Evolutionary conservation across 495 filamentous ascomycete species (phyloP).

Genomic region (Daldinia caldariorum): DNA sequence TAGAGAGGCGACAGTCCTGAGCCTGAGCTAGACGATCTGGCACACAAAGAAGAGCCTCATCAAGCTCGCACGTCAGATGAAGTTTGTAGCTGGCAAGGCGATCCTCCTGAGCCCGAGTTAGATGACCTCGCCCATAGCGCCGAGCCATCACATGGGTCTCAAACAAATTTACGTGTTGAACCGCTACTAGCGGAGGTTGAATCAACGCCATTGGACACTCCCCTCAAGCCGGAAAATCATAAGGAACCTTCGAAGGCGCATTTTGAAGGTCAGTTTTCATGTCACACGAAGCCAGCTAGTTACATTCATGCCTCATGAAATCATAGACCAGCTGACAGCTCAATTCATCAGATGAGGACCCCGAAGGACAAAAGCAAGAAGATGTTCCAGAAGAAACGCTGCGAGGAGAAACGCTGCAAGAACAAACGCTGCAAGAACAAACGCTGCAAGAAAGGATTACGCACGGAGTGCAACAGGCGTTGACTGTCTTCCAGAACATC

Average conservation of each 20-base stretch:
- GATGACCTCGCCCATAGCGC: conserved; percentile 39
- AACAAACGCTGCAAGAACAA: too few relatives aligned
- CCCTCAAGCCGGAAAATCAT: not conserved
- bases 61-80: conserved; percentile 13
- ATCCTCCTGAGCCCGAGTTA: conserved; percentile 44
- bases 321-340: conserved; percentile 10
- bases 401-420: too few relatives aligned
- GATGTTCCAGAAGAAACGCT: conserved; percentile 11
- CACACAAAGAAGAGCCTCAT: conserved; percentile 14
- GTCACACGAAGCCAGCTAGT: conserved; percentile 14
- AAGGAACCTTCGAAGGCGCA: conserved; percentile 11
- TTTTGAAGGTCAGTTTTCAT: conserved; percentile 13
- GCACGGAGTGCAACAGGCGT: conserved; percentile 26
- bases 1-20: conserved; percentile 38
- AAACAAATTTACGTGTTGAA: conserved; percentile 4
- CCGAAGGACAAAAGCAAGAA: conserved; percentile 1
- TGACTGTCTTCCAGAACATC: conserved; percentile 24
- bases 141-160: conserved; percentile 27
- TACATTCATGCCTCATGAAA: not conserved
- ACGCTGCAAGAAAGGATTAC: conserved; percentile 16
- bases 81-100: conserved; percentile 40
- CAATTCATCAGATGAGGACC: conserved; percentile 15
- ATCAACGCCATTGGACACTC: conserved; percentile 3
- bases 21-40: conserved; percentile 28
- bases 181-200: conserved; percentile 4